Percentiles rank a stretch among this genome's conserved stretches.
phyloP scores from a whole-genome alignment of 129 eudicot species.

The Chrysanthemum makinoi region DNA sequence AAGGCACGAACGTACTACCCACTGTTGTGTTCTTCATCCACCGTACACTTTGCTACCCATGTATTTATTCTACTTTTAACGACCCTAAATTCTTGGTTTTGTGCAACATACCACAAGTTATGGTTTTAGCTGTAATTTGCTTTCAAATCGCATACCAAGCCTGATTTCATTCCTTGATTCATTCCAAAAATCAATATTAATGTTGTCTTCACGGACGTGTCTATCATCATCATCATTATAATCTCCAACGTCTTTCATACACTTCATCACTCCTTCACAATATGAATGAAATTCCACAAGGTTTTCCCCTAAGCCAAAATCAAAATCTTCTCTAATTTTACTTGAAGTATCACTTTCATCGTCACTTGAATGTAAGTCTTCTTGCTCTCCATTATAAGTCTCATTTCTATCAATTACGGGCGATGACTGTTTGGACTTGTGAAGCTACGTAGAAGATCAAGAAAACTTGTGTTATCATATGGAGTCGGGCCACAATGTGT shows the following conservation, averaged over 20 bases:
- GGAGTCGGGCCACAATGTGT: too few relatives aligned
- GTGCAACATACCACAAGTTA: neutral
- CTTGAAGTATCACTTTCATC: too few relatives aligned
- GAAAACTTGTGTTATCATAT: too few relatives aligned
- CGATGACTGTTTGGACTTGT: neutral
- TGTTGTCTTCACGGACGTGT: neutral
- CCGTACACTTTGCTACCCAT: neutral
- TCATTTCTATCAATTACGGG: neutral
- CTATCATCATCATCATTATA: neutral
- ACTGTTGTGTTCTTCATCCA: neutral
- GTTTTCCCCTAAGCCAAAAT: too few relatives aligned
- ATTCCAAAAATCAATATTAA: neutral
- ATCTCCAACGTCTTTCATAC: neutral
- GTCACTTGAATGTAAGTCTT: neutral
- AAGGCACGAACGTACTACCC: neutral
- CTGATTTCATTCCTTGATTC: neutral
- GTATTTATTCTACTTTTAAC: neutral
- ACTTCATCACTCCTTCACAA: neutral
- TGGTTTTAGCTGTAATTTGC: neutral
- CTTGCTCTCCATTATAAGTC: neutral
- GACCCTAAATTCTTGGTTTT: neutral
- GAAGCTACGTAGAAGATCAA: too few relatives aligned
- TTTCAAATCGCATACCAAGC: neutral
- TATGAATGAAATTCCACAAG: neutral
- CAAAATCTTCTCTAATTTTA: too few relatives aligned